Evolutionary conservation across 2,329 filamentous ascomycete species (phyloP).

Genomic region (Lecanoromycetidae sp.): DNA sequence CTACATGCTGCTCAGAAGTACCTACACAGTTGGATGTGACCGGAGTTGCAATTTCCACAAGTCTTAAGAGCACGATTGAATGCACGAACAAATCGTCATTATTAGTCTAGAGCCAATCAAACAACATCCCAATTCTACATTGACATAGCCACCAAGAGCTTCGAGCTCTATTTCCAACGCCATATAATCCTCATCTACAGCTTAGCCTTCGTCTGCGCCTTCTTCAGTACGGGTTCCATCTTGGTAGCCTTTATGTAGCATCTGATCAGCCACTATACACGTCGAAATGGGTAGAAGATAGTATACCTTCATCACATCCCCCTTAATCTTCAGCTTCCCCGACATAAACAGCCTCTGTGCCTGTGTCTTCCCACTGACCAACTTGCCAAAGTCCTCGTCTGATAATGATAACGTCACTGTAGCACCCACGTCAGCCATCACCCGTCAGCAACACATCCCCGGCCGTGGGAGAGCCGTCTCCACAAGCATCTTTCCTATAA

Average conservation of each 20-base stretch:
- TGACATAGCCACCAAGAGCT: neutral
- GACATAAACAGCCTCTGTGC: constrained; percentile 93
- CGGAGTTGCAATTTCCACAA: no score
- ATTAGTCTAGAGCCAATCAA: neutral
- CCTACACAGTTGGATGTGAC: no score
- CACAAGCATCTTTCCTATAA: neutral
- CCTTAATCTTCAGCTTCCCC: constrained; percentile 97
- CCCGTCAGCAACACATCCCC: neutral
- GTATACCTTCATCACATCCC: constrained; percentile 74
- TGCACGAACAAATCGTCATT: neutral
- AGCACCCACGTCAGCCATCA: constrained; percentile 3
- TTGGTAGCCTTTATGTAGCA: constrained; percentile 52
- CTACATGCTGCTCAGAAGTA: no score
- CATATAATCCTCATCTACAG: constrained; percentile 41
- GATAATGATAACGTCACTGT: constrained; percentile 74
- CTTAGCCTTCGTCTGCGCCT: constrained; percentile 74
- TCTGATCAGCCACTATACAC: neutral
- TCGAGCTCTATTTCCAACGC: neutral
- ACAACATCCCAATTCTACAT: no score
- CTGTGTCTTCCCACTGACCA: constrained; percentile 79
- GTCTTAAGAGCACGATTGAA: no score
- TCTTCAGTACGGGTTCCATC: constrained; percentile 85
- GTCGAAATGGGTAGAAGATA: constrained; percentile 23
- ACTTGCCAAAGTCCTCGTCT: constrained; percentile 73
- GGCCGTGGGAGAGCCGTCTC: neutral